Evolutionary conservation across 257 asterid species (phyloP).

Genomic region (Eustoma russellianum): DNA sequence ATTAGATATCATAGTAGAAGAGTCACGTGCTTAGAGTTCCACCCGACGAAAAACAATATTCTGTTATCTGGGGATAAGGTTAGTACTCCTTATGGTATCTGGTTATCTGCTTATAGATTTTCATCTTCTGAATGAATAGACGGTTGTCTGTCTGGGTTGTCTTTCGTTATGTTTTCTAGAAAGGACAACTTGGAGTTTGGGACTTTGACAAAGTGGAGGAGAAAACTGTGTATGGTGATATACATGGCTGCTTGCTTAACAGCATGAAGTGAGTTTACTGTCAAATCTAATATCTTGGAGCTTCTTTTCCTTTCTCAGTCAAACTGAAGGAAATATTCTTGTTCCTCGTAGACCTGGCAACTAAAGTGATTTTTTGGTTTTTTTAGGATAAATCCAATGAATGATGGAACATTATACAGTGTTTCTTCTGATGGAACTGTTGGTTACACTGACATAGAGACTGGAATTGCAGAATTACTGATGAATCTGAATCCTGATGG

Average conservation of each 20-base stretch:
- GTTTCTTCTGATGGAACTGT: constrained; percentile 95
- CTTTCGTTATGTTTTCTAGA: constrained; percentile 30
- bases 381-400: constrained; percentile 59
- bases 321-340: constrained; percentile 4
- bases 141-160: neutral
- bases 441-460: constrained; percentile 84
- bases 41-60: constrained; percentile 72
- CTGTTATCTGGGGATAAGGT: constrained; percentile 97
- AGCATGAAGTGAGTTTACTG: constrained; percentile 68
- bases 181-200: constrained; percentile 99
- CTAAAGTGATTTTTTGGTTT: constrained; percentile 6
- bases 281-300: constrained; percentile 3
- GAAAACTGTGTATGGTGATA: constrained; percentile 65
- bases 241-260: constrained; percentile 80
- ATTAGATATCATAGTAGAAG: constrained; percentile 95
- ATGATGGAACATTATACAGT: constrained; percentile 76
- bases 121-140: neutral
- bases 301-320: neutral
- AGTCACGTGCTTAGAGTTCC: constrained; percentile 91
- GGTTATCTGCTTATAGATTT: neutral
- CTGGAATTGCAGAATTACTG: constrained; percentile 66
- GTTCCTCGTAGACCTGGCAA: neutral
- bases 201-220: constrained; percentile 78
- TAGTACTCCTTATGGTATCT: constrained; percentile 7
- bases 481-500: constrained; percentile 90